Evolutionary conservation across 2,329 filamentous ascomycete species (phyloP), one percentile per base, ranked within the genome.

Genomic region (Teratosphaeria pseudoeucalypti): DNA sequence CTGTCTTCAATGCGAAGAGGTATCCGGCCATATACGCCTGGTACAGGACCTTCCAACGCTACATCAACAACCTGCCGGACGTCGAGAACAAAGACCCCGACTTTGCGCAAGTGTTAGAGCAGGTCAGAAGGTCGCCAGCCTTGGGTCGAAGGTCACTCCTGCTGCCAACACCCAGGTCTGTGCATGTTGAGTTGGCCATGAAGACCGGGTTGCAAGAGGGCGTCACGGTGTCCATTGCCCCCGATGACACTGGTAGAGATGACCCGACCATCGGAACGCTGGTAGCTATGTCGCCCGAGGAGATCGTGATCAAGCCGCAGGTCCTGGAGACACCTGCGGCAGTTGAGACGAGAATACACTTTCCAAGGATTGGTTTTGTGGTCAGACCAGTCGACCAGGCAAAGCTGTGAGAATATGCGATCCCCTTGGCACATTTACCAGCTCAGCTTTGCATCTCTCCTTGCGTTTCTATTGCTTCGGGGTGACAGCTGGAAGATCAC

Each of bases 231-330:
- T 69, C 64, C 29, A 66, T 77, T 1, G 69, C 66, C 27, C 75
- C 75, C 1, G 74, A 76, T 66, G 74, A 77, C 64, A 76, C 73
- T 23, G 75, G 75, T 0, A 67, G 70, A 49, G 70, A 65, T 53
- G 68, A 74, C 66, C 74, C 74, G 5, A 75, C 73, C 0, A 56
- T 73, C 14, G 75, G 75, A 0, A 69, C 56, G 4, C 55, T 76
- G 58, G 62, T 76, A 0, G 66, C 66, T n/a, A 60, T 73, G 37
- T 73, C 74, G 5, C 72, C 74, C 1, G 74, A 77, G 55, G 75
- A 76, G 60, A 68, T 76, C 1, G 71, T 76, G 0, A 69, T 76
- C 55, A 66, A 67, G 63, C 74, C 75, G 6, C 57, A 61, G 11
- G 60, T 61, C 47, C 60, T 68, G 2, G 72, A 70, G 1, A 68